Base-by-base conservation (phyloP, 2,329 filamentous ascomycete genomes). In the Aciculosporium take region DNA sequence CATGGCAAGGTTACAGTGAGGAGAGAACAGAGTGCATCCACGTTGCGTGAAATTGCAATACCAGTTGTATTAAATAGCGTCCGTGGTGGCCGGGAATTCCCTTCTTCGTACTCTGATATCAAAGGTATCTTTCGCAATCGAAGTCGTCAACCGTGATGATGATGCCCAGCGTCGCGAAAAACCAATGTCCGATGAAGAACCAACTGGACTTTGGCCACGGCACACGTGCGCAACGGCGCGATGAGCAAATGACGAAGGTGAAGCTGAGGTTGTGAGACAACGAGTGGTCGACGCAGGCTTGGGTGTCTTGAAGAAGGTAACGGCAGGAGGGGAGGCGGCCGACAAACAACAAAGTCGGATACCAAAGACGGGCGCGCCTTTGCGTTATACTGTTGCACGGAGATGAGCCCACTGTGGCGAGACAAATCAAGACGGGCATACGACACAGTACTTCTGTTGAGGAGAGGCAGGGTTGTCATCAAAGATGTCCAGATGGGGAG, bases 1-100 rank as follows among this genome's bases (percentile, higher is more conserved):
- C 61, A 64, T 64, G 41, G 27, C 15, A 15, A n/a, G 18, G 10
- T 18, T 35, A 21, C 25, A 15, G 20, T 9, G 7, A 18, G 10
- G 17, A 18, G 8, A 7, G 10, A 5, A 12, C 12, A 12, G 20
- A 21, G 15, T 24, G 30, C 38, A 40, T 34, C 38, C 38, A 33
- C 15, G 7, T 27, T 18, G 9, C 17, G 29, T 27, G 30, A n/a
- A 28, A 9, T 34, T 15, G 30, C 21, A 18, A 8, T 10, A 4
- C 9, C 12, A 15, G 18, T 25, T 4, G 7, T 39, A 25, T 32
- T 15, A 13, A 24, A 21, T 7, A 13, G 8, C 17, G 10, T 4
- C 24, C 9, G 8, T 9, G 20, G 8, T n/a, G 8, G 28, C n/a
- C 15, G 13, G 12, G 5, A n/a, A n/a, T 23, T 24, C 10, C 0